These are phyloP conservation scores for Camellia japonica DNA, from an alignment of 148 eudicot genomes.

Conservation along the genomic window DNA sequence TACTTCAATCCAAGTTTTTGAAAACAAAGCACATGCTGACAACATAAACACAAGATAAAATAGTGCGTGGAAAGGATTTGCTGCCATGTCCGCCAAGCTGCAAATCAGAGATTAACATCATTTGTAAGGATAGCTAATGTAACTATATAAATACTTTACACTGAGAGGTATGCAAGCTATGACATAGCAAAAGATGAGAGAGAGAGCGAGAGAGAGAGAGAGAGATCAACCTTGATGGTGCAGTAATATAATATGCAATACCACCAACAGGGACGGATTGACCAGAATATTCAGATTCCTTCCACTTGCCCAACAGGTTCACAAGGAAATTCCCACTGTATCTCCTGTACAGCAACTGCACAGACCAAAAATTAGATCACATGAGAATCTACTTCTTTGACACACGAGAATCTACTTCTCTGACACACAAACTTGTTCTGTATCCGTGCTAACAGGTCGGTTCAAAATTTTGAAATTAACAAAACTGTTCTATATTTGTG, in stretches of 20 bases:
- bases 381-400: too few relatives aligned
- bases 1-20: conserved; percentile 90
- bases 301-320: conserved; percentile 70
- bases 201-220: background rate
- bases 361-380: background rate
- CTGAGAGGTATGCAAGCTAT: too few relatives aligned
- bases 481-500: too few relatives aligned
- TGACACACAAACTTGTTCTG: too few relatives aligned
- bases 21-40: conserved; percentile 76
- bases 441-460: too few relatives aligned
- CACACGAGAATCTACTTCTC: too few relatives aligned
- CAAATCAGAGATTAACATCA: background rate
- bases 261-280: conserved; percentile 88
- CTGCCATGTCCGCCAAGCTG: conserved; percentile 87
- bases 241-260: conserved; percentile 80
- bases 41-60: conserved; percentile 77
- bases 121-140: too few relatives aligned
- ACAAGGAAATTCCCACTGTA: conserved; percentile 75
- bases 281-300: conserved; percentile 75
- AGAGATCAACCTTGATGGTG: conserved; percentile 62
- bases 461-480: too few relatives aligned
- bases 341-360: conserved; percentile 62
- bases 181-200: too few relatives aligned
- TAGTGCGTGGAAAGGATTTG: conserved; percentile 85
- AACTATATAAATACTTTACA: too few relatives aligned